These are phyloP conservation scores for Aechmea fasciata DNA, from an alignment of 176 grass and related monocot species.

Conservation along the genomic window DNA sequence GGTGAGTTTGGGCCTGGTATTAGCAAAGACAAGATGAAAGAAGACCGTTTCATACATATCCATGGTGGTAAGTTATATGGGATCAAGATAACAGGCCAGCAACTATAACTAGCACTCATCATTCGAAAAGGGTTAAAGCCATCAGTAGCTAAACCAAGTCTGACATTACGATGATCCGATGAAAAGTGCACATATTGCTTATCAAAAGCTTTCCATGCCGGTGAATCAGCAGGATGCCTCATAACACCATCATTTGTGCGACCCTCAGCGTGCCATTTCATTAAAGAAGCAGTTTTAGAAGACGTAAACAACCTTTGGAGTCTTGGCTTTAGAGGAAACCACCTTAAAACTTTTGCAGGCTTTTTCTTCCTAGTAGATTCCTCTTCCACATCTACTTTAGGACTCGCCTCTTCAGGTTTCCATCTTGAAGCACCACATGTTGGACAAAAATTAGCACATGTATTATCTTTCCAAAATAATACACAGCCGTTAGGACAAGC, in stretches of 20 bases:
- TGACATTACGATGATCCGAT: background rate
- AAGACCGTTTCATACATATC: too few species aligned
- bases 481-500: conserved; percentile 24
- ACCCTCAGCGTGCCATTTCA: conserved; percentile 15
- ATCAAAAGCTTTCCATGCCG: background rate
- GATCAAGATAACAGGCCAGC: too few species aligned
- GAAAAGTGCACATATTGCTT: background rate
- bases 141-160: background rate
- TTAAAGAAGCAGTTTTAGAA: background rate
- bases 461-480: conserved; percentile 14
- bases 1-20: too few species aligned
- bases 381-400: background rate
- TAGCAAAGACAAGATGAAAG: too few species aligned
- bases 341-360: conserved; percentile 7
- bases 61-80: too few species aligned
- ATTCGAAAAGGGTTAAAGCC: background rate
- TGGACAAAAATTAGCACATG: background rate
- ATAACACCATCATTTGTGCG: conserved; percentile 2
- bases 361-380: background rate
- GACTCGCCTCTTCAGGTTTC: background rate
- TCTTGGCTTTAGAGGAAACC: conserved; percentile 25
- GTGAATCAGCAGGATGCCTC: background rate
- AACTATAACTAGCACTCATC: too few species aligned
- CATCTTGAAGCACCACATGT: conserved; percentile 5
- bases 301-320: conserved; percentile 17